Conservation (phyloP, 805 yeast genomes). For the Candida verbasci region DNA sequence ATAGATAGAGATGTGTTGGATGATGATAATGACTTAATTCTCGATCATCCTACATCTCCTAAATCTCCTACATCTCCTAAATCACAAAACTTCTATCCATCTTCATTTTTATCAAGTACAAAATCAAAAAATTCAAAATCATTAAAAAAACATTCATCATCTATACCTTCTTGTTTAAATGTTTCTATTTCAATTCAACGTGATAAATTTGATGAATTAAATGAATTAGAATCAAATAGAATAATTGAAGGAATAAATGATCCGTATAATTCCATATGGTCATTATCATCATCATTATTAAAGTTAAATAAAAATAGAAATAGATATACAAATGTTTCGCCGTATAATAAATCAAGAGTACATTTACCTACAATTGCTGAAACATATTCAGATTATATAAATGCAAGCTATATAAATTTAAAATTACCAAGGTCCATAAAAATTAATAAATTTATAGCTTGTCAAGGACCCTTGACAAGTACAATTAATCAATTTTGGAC, state of each 20-base stretch:
- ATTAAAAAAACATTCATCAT: neutral
- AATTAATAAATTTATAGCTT: constrained; percentile 47
- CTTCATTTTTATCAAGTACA: neutral
- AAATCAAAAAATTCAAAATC: neutral
- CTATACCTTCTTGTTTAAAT: neutral
- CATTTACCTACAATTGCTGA: constrained; percentile 16
- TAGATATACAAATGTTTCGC: constrained; percentile 37
- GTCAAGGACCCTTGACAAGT: constrained; percentile 57
- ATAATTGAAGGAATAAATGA: constrained; percentile 8
- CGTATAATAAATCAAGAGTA: constrained; percentile 37
- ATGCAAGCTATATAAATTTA: constrained; percentile 27
- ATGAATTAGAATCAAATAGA: constrained; percentile 12
- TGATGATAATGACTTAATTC: neutral
- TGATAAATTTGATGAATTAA: constrained; percentile 11
- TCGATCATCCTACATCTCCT: neutral
- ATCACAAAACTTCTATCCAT: too few relatives aligned
- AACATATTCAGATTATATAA: constrained; percentile 28
- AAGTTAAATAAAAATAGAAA: constrained; percentile 17
- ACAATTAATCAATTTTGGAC: constrained; percentile 48
- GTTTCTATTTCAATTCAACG: constrained; percentile 6
- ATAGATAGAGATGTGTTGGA: neutral
- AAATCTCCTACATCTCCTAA: neutral
- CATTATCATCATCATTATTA: constrained; percentile 9
- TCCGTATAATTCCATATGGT: constrained; percentile 9
- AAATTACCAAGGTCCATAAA: neutral